These are phyloP conservation scores for Rutstroemia sp. DNA, from an alignment of 2,329 filamentous ascomycete species.

Conservation along the genomic window DNA sequence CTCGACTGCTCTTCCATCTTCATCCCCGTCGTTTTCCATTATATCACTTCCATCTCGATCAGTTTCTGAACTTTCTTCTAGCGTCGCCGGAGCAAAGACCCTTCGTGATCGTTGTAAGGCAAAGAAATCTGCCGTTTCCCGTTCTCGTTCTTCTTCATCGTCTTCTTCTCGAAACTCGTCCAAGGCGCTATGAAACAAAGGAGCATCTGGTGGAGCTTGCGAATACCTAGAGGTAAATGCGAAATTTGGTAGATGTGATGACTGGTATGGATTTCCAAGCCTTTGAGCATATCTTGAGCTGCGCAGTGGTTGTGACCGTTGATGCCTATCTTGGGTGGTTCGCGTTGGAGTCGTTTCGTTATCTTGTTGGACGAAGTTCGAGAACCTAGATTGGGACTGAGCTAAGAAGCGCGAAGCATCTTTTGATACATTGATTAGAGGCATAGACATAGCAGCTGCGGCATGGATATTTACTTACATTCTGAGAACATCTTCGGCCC, in stretches of 20 bases:
- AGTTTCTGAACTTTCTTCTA: slow-evolving; percentile 79
- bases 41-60: slow-evolving; percentile 61
- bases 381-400: slow-evolving; percentile 89
- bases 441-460: neutral
- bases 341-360: slow-evolving; percentile 18
- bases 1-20: slow-evolving; percentile 35
- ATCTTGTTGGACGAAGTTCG: slow-evolving; percentile 59
- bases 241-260: slow-evolving; percentile 66
- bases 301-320: slow-evolving; percentile 21
- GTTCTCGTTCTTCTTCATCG: slow-evolving; percentile 81
- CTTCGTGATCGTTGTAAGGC: slow-evolving; percentile 83
- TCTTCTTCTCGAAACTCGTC: slow-evolving; percentile 91
- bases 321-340: slow-evolving; percentile 30
- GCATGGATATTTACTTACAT: slow-evolving; percentile 20
- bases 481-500: slow-evolving; percentile 29
- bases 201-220: slow-evolving; percentile 64
- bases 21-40: slow-evolving; percentile 46
- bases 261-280: slow-evolving; percentile 71
- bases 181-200: slow-evolving; percentile 86
- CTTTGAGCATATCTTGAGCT: slow-evolving; percentile 22
- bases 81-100: slow-evolving; percentile 74
- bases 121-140: slow-evolving; percentile 90
- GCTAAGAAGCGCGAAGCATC: slow-evolving; percentile 96
- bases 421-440: slow-evolving; percentile 39
- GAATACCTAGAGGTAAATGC: slow-evolving; percentile 73